Percentiles rank a stretch among this genome's conserved stretches.
phyloP scores from a whole-genome alignment of 768 basidiomycete species.

The Paxillus ammoniavirescens region DNA sequence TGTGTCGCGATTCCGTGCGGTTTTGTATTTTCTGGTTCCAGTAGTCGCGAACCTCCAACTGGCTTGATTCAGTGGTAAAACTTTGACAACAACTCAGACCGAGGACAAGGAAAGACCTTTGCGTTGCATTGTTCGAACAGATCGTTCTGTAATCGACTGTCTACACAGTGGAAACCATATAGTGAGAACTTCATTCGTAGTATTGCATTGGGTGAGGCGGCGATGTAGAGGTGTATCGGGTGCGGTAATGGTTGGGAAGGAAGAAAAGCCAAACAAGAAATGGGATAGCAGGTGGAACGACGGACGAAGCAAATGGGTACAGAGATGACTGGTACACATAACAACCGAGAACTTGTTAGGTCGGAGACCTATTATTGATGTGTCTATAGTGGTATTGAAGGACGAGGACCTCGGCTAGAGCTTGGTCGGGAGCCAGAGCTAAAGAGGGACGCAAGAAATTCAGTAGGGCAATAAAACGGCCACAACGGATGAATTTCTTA shows the following conservation, averaged over 20 bases:
- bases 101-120: neutral
- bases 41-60: too few relatives aligned
- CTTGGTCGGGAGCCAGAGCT: conserved; percentile 27
- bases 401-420: conserved; percentile 28
- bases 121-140: neutral
- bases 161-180: conserved; percentile 23
- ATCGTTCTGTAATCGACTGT: conserved; percentile 9
- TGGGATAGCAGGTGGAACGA: conserved; percentile 9
- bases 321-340: conserved; percentile 20
- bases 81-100: neutral
- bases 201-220: conserved; percentile 8
- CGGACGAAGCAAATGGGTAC: conserved; percentile 14
- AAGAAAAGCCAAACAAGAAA: conserved; percentile 12
- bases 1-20: too few relatives aligned
- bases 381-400: conserved; percentile 19
- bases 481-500: conserved; percentile 8
- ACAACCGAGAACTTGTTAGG: conserved; percentile 6
- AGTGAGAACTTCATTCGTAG: conserved; percentile 12
- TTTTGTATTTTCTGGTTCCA: too few relatives aligned
- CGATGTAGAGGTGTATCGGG: conserved; percentile 15
- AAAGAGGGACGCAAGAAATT: neutral
- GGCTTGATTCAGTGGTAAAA: neutral
- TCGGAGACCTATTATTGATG: neutral
- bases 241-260: conserved; percentile 14
- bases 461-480: neutral